Evolutionary conservation across 169 alveolate genomes (phyloP), one percentile per base, ranked within the genome.

Genomic region (Eimeria sp.): DNA sequence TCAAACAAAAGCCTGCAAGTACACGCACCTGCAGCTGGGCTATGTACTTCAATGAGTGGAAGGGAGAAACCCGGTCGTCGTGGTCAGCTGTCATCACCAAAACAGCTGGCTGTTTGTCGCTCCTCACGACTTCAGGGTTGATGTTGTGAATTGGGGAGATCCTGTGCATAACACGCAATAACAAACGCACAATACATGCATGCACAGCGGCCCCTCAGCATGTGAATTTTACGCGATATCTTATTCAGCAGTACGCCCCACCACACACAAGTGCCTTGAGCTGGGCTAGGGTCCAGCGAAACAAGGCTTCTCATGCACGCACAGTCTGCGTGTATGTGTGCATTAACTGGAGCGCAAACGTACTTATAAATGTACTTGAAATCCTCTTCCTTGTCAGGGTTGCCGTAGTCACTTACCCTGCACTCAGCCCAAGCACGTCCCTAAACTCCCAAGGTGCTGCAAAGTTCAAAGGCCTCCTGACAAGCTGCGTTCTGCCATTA

Each of bases 41-140:
- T 22, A 80, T 92, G 49, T 54, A 92, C 73, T 92, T 92, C 58
- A 92, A 65, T 49, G 92, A 78, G 86, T 92, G 96, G 57, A 92
- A 80, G 5, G 96, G 96, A 30, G 92, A 76, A 14, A 92, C 96
- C 40, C 96, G 91, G 86, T 92, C 96, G 84, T 92, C 96, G 75
- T 92, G 96, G 84, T 92, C 96, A 10, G 86, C 96, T 7, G 96
- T 92, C 96, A 80, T 40, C 45, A 92, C 63, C 63, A 92, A 47
- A 40, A 80, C 75, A 7, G 91, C 92, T 25, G 96, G 96, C 47
- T 92, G 75, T 18, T 40, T 20, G 65, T 40, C 84, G 47, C 94
- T 65, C 75, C 63, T 82, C 34, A 34, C 89, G 10, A 51, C 76
- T 14, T 72, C 40, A 54, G 80, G 65, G 34, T 76, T 57, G 67